Percentiles rank a stretch among this genome's conserved stretches.
phyloP scores from a whole-genome alignment of 495 filamentous ascomycete species.

The Penicillium longicatenatum region DNA sequence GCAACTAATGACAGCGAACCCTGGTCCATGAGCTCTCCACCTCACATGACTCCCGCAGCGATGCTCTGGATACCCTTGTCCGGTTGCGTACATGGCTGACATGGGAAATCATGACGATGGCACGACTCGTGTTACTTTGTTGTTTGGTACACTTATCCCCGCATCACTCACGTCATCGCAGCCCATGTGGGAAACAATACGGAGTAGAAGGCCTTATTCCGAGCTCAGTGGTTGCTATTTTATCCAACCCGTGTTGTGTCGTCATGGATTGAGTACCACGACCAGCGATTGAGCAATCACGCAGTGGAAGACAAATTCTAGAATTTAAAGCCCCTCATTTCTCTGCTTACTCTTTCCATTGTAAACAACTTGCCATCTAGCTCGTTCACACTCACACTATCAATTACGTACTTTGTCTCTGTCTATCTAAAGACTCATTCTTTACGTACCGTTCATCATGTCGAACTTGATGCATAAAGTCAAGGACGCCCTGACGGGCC shows the following conservation, averaged over 20 bases:
- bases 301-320: background rate
- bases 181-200: conserved; percentile 2
- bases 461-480: conserved; percentile 70
- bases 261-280: conserved; percentile 16
- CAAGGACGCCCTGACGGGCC: conserved; percentile 63
- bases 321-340: background rate
- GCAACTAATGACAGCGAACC: background rate
- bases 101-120: conserved; percentile 16
- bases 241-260: conserved; percentile 20
- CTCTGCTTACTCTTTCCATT: background rate
- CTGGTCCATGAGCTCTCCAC: background rate
- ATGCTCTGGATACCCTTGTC: background rate
- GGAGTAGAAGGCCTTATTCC: no score
- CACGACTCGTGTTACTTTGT: conserved; percentile 12
- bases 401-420: background rate
- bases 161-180: conserved; percentile 27
- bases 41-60: background rate
- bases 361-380: background rate
- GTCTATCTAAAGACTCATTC: background rate
- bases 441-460: conserved; percentile 49
- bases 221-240: background rate
- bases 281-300: background rate
- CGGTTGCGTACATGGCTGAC: conserved; percentile 13
- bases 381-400: background rate
- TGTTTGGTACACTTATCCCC: background rate